Percentiles rank a stretch among this genome's conserved stretches.
Evolutionary conservation across 768 basidiomycete genomes (phyloP).

Genomic region (Daedaleopsis nitida): DNA sequence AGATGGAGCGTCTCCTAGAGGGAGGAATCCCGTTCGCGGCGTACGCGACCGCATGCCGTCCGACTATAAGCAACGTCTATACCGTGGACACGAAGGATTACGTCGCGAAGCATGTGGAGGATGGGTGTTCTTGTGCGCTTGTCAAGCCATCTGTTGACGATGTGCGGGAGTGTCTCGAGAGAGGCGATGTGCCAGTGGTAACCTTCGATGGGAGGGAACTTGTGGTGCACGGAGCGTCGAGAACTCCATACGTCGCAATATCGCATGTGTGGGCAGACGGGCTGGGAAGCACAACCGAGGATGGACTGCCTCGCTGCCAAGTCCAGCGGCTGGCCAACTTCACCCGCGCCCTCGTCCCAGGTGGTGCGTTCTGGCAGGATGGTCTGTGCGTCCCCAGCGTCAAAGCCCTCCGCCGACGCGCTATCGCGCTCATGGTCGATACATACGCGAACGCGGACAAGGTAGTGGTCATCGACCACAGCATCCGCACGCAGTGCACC

Average conservation of each 20-base stretch:
- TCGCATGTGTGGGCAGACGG: conserved; percentile 15
- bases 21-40: background rate
- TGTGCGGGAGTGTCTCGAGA: background rate
- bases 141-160: background rate
- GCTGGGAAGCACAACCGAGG: conserved; percentile 5
- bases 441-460: conserved; percentile 10
- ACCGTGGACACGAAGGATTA: background rate
- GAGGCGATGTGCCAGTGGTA: background rate
- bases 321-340: background rate
- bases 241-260: conserved; percentile 5
- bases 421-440: conserved; percentile 15
- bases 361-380: conserved; percentile 12
- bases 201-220: background rate
- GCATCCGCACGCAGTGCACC: conserved; percentile 6
- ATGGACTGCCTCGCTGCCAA: conserved; percentile 8
- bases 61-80: background rate
- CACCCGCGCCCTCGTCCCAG: background rate
- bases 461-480: conserved; percentile 14
- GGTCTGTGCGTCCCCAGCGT: conserved; percentile 8
- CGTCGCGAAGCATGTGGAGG: background rate
- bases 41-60: background rate
- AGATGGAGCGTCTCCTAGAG: background rate
- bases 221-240: background rate
- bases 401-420: background rate
- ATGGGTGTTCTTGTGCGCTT: background rate